Conservation (phyloP, 495 filamentous ascomycete genomes). For the Penicillium pulvis region DNA sequence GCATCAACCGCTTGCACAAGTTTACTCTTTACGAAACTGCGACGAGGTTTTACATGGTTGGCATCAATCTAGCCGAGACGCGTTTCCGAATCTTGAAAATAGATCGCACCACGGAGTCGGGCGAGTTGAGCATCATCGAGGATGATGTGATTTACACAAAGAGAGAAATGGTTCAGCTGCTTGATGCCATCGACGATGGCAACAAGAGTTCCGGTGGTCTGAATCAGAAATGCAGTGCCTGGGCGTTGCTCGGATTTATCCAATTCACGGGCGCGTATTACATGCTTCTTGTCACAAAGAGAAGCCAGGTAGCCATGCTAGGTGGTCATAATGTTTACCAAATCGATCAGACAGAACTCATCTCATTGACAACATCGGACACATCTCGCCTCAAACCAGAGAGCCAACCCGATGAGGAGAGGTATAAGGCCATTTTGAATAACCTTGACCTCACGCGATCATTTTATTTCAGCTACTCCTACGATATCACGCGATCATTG, state of each 20-base stretch:
- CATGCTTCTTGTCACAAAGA: constrained; percentile 94
- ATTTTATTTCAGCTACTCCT: constrained; percentile 99
- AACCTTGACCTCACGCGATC: constrained; percentile 87
- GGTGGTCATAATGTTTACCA: constrained; percentile 96
- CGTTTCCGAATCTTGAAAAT: constrained; percentile 92
- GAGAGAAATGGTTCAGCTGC: constrained; percentile 86
- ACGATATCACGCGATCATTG: constrained; percentile 90
- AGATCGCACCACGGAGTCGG: constrained; percentile 81
- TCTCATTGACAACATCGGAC: constrained; percentile 72
- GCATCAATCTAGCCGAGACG: constrained; percentile 83
- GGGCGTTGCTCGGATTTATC: constrained; percentile 94
- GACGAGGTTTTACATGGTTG: constrained; percentile 89
- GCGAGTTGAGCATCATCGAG: constrained; percentile 80
- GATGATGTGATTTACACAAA: constrained; percentile 94
- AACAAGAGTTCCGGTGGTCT: constrained; percentile 91
- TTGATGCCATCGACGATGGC: constrained; percentile 94
- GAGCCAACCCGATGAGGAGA: constrained; percentile 82
- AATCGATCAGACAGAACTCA: constrained; percentile 91
- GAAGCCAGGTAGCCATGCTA: constrained; percentile 92
- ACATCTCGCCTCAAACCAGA: constrained; percentile 71
- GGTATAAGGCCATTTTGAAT: constrained; percentile 85
- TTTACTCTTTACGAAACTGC: constrained; percentile 95
- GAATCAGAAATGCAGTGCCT: constrained; percentile 85
- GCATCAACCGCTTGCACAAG: constrained; percentile 86
- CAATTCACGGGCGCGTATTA: constrained; percentile 96